phyloP scores from a whole-genome alignment of 768 basidiomycete species.

The Filobasidium wieringae region DNA sequence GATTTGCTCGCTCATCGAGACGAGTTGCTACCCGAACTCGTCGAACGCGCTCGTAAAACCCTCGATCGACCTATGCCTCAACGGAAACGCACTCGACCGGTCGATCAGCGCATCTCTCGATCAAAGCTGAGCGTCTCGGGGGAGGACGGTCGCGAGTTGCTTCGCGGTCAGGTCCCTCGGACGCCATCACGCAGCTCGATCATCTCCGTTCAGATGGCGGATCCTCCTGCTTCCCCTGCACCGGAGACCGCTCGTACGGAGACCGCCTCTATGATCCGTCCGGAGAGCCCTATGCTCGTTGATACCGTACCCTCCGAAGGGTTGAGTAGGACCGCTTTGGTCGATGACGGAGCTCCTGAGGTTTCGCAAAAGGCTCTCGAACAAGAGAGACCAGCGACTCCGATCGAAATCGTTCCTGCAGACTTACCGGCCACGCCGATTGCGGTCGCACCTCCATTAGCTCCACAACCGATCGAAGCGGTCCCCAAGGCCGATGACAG shows the following conservation, averaged over 20 bases:
- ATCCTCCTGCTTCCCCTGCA: background rate
- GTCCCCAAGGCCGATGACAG: background rate
- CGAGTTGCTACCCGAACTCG: slow-evolving; percentile 63
- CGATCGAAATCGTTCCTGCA: background rate
- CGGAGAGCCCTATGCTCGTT: background rate
- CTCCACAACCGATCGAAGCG: background rate
- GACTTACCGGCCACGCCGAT: background rate
- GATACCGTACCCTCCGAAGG: background rate
- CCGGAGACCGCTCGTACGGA: background rate
- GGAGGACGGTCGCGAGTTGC: slow-evolving; percentile 56
- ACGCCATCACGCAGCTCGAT: background rate
- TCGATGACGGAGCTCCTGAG: too few species aligned
- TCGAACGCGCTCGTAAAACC: slow-evolving; percentile 74
- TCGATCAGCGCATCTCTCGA: slow-evolving; percentile 80
- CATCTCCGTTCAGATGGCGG: background rate
- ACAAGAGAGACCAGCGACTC: background rate
- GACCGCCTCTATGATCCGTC: background rate
- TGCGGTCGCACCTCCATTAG: background rate
- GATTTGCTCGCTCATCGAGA: slow-evolving; percentile 69
- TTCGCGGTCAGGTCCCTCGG: slow-evolving; percentile 39
- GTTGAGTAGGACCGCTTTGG: background rate
- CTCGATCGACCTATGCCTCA: slow-evolving; percentile 71
- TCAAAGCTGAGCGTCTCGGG: slow-evolving; percentile 57
- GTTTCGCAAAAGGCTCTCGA: too few species aligned
- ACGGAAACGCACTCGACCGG: slow-evolving; percentile 71